Base-by-base conservation (phyloP, 2,329 filamentous ascomycete species). In the Karstenula rhodostoma region DNA sequence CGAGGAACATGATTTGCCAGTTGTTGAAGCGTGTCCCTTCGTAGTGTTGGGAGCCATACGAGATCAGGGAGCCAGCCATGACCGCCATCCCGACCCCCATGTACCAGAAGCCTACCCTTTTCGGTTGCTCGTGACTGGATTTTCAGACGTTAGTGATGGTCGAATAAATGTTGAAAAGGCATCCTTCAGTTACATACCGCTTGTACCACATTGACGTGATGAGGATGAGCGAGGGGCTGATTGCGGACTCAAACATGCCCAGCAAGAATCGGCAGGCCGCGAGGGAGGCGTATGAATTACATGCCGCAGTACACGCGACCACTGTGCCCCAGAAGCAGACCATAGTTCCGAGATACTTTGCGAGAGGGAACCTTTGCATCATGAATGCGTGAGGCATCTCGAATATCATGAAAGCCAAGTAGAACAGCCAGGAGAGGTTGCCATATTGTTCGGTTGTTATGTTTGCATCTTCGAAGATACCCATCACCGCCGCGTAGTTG, bases 401-500 rank as follows among this genome's bases (percentile, higher is more conserved):
- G 59, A 55, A 67, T 52, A 66, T 53, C 0, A 73, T 61, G 50
- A 66, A 72, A 13, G 66, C 67, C 43, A 73, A 63, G 57, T 72
- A 71, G 59, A 87, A 87, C 15, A 86, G 81, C 59, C 79, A 82
- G 37, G 78, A 82, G 0, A 86, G 75, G 82, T 84, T 87, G 59
- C 79, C 85, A 67, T 89, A 90, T 62, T 89, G 78, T 0, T 82
- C 81, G 1, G 86, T 86, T n/a, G 81, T 77, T 1, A 90, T 79
- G 15, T 82, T 65, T 9, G 89, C 79, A 62, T 88, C 87, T 2
- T 87, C 81, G 23, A 81, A 80, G 60, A 90, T 85, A 1, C 87
- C 87, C 59, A 90, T 89, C 52, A 90, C 86, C 22, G 88, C 87
- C 0, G 88, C 87, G 32, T 67, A 67, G 46, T 67, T 67, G 4